Percentiles rank a stretch among this genome's conserved stretches.
Evolutionary conservation across 202 grass and related monocot species (phyloP).

Genomic region (Carex arenaria): DNA sequence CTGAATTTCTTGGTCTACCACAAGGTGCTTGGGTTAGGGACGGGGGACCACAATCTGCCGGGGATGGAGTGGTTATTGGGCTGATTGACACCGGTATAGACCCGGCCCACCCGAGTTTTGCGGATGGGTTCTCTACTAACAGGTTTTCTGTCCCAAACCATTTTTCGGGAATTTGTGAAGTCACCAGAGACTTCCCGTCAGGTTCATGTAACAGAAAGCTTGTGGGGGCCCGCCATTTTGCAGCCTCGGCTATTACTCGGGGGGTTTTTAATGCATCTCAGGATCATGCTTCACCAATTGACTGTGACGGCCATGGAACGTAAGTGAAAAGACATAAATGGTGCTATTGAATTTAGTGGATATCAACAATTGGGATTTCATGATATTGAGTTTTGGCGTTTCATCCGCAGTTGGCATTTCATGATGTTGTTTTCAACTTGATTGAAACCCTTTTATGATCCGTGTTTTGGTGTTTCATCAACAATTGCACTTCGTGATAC

Average conservation of each 20-base stretch:
- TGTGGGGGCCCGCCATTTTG: constrained; percentile 98
- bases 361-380: neutral
- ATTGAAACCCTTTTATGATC: neutral
- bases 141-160: constrained; percentile 73
- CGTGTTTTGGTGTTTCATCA: neutral
- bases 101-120: constrained; percentile 81
- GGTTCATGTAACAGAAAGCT: constrained; percentile 98
- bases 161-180: constrained; percentile 90
- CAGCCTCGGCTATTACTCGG: constrained; percentile 92
- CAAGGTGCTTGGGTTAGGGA: constrained; percentile 88
- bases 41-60: constrained; percentile 78
- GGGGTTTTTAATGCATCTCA: constrained; percentile 84
- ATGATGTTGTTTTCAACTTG: neutral
- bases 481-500: neutral
- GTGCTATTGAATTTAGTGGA: neutral
- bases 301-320: constrained; percentile 97
- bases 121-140: constrained; percentile 59
- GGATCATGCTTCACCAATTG: constrained; percentile 93
- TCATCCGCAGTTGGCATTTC: neutral
- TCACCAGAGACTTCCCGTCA: constrained; percentile 90
- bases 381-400: neutral
- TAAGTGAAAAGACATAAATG: constrained; percentile 32
- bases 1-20: constrained; percentile 85
- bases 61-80: constrained; percentile 80
- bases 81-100: constrained; percentile 97